These are phyloP conservation scores for Fusarium verticillioides DNA, from an alignment of 2,329 filamentous ascomycete species.

Conservation along the genomic window DNA sequence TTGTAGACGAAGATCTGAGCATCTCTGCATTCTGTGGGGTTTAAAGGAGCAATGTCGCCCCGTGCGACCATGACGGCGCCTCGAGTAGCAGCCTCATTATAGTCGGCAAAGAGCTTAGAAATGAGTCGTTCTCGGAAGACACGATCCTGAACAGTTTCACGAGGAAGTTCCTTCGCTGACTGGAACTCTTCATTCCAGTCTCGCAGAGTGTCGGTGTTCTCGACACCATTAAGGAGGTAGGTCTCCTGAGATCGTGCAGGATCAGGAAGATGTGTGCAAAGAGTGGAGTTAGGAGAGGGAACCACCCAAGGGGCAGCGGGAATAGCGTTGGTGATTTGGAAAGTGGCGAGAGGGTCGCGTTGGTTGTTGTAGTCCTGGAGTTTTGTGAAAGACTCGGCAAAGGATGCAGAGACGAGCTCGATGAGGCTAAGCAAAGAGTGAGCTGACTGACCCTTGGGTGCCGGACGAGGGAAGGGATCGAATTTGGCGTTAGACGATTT, in stretches of 20 bases:
- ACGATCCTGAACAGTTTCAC: slow-evolving; percentile 92
- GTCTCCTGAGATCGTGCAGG: slow-evolving; percentile 92
- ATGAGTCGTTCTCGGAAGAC: slow-evolving; percentile 95
- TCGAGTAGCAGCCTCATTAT: slow-evolving; percentile 92
- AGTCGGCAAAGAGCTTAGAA: slow-evolving; percentile 97
- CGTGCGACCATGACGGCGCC: slow-evolving; percentile 92
- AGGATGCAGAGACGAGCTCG: slow-evolving; percentile 82
- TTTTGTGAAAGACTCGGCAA: slow-evolving; percentile 77
- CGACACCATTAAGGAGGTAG: slow-evolving; percentile 87
- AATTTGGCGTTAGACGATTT: slow-evolving; percentile 96
- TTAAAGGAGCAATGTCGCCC: slow-evolving; percentile 91
- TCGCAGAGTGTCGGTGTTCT: slow-evolving; percentile 92
- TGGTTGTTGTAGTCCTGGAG: slow-evolving; percentile 87
- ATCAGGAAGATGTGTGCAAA: slow-evolving; percentile 81
- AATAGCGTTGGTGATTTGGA: slow-evolving; percentile 95
- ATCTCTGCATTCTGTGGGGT: slow-evolving; percentile 91
- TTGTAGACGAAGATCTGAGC: slow-evolving; percentile 99
- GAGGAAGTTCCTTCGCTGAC: slow-evolving; percentile 92
- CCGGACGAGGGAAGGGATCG: slow-evolving; percentile 83
- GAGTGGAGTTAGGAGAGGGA: slow-evolving; percentile 70
- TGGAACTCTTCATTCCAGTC: slow-evolving; percentile 99
- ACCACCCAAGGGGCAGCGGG: slow-evolving; percentile 94
- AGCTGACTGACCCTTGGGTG: slow-evolving; percentile 80
- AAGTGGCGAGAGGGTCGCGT: slow-evolving; percentile 89
- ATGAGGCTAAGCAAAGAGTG: slow-evolving; percentile 90